Percentiles rank a stretch among this genome's conserved stretches.
Conservation (phyloP, 257 asterid species). For the Primulina huaijiensis region DNA sequence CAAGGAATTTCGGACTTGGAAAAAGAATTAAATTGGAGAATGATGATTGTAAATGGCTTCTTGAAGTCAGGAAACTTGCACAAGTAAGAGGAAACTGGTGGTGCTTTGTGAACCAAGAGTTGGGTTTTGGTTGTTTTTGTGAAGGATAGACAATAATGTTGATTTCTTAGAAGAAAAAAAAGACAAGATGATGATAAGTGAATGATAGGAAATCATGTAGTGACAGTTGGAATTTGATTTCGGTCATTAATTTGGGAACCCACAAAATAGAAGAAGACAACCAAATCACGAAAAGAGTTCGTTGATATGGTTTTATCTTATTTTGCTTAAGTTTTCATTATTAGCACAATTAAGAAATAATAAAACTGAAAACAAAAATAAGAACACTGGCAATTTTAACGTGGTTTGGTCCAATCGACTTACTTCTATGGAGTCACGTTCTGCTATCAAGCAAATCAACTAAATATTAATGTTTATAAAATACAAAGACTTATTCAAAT, state of each 20-base stretch:
- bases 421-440: too few relatives aligned
- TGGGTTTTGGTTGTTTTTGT: conserved; percentile 39
- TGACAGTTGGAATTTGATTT: conserved; percentile 16
- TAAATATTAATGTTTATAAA: too few relatives aligned
- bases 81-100: conserved; percentile 25
- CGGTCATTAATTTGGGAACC: conserved; percentile 1
- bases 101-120: conserved; percentile 54
- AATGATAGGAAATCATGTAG: conserved; percentile 18
- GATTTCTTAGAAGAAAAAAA: conserved; percentile 18
- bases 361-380: too few relatives aligned
- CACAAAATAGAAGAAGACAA: not conserved
- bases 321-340: too few relatives aligned
- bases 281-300: not conserved
- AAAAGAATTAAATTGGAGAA: not conserved
- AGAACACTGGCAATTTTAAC: too few relatives aligned
- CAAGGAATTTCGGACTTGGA: not conserved
- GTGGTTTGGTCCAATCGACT: too few relatives aligned
- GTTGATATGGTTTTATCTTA: too few relatives aligned
- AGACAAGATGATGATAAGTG: conserved; percentile 18
- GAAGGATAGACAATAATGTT: conserved; percentile 61
- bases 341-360: too few relatives aligned
- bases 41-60: conserved; percentile 10
- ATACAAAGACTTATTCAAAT: too few relatives aligned
- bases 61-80: conserved; percentile 36
- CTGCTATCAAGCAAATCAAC: too few relatives aligned